Conservation (phyloP, 1,284 basidiomycete species). For the Ceratobasidium theobromae region DNA sequence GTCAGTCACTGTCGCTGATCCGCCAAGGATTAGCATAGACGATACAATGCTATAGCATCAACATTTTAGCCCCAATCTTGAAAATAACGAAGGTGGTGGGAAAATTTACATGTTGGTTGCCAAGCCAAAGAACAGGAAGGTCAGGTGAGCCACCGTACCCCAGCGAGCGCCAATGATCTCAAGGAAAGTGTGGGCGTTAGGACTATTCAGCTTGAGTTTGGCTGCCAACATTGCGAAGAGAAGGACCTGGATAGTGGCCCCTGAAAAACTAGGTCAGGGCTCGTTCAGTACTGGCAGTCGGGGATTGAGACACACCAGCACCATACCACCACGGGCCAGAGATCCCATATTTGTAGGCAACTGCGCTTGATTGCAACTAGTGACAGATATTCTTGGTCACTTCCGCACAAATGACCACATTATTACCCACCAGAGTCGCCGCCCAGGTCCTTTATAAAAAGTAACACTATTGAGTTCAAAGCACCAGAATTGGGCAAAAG, state of each 20-base stretch:
- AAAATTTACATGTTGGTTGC: conserved; percentile 28
- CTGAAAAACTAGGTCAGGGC: conserved; percentile 38
- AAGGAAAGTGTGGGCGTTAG: conserved; percentile 60
- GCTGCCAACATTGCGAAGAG: conserved; percentile 53
- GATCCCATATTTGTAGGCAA: conserved; percentile 81
- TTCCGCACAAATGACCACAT: neutral
- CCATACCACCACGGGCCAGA: conserved; percentile 71
- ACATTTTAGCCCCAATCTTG: too few relatives aligned
- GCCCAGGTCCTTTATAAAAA: conserved; percentile 63
- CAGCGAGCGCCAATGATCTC: conserved; percentile 64
- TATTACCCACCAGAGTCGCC: conserved; percentile 59
- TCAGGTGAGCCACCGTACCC: conserved; percentile 59
- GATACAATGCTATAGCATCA: conserved; percentile 61
- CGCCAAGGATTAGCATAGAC: conserved; percentile 61
- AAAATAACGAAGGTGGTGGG: too few relatives aligned
- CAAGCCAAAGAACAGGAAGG: conserved; percentile 65
- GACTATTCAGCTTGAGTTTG: conserved; percentile 59
- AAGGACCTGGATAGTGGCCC: conserved; percentile 48
- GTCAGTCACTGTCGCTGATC: conserved; percentile 61
- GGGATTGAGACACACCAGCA: conserved; percentile 38
- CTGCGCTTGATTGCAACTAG: conserved; percentile 72
- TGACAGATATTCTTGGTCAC: conserved; percentile 21
- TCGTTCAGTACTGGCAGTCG: neutral
- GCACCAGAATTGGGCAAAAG: neutral
- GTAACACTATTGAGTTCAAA: conserved; percentile 37